Base-by-base conservation (phyloP, 306 rosid species). In the Arachis stenosperma region DNA sequence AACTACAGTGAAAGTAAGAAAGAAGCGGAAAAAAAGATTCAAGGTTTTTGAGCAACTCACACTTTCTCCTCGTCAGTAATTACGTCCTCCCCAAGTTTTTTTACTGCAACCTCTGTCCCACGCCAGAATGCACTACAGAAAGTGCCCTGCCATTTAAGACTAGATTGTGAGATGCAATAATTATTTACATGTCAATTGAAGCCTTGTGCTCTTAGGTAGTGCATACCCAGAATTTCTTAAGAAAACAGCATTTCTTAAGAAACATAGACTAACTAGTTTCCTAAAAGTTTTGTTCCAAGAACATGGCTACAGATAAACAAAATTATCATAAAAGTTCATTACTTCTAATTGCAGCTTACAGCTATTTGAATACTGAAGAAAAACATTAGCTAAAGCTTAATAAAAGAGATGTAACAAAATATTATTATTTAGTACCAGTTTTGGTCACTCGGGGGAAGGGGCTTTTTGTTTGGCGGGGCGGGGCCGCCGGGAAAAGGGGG, bases 71-170 rank as follows among this genome's bases (percentile, higher is more conserved):
- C 92, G 9, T 91, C 84, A 60, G 50, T 55, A 68, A 84, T 54
- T 60, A 93, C 85, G 64, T 90, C 91, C 67, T 93, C 96, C 61
- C 74, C 88, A 17, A 93, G 96, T 82, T 63, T 86, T 75, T 93
- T 93, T 22, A 93, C 96, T 12, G 98, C 98, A 67, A 93, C 97
- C 84, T 89, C 79, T 79, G 87, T 93, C 71, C 98, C 98, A 22
- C 94, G 92, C 98, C 98, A 93, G 44, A 87, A 84, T 47, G 94
- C 97, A 37, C 84, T 73, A 75, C 80, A 82, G 84, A 90, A 93
- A 48, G 98, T 93, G 71, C 98, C 98, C 98, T 93, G 85, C 43
- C 56, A 48, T 47, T 73, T 4, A 65, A 61, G 44, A 47, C 39
- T 22, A 80, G 42, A 58, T 73, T 67, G 59, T 30, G 11, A 43